Evolutionary conservation across 768 basidiomycete genomes (phyloP).

Genomic region (Amanita muscaria): DNA sequence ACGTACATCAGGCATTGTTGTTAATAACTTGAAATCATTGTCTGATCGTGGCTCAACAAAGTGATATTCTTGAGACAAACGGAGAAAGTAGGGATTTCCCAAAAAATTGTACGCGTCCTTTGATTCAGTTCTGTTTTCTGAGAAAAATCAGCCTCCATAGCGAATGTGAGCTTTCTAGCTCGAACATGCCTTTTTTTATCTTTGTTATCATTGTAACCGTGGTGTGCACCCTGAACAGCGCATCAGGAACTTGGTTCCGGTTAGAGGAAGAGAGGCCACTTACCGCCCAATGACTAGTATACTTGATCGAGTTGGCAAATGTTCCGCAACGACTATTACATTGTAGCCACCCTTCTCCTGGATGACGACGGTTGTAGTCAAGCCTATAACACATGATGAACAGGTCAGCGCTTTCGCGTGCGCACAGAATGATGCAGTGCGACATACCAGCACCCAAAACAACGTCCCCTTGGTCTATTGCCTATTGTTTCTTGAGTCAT

Average conservation of each 20-base stretch:
- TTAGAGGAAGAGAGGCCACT: slow-evolving; percentile 16
- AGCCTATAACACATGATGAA: slow-evolving; percentile 59
- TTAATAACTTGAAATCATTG: slow-evolving; percentile 34
- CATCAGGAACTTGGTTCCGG: not conserved
- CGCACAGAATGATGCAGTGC: not conserved
- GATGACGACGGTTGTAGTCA: slow-evolving; percentile 65
- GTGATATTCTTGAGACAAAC: slow-evolving; percentile 55
- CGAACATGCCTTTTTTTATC: slow-evolving; percentile 45
- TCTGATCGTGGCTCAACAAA: slow-evolving; percentile 32
- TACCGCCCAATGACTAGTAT: slow-evolving; percentile 81
- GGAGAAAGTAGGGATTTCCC: slow-evolving; percentile 69
- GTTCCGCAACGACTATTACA: slow-evolving; percentile 65
- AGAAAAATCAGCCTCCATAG: slow-evolving; percentile 1
- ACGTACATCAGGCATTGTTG: slow-evolving; percentile 48
- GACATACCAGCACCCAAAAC: slow-evolving; percentile 32
- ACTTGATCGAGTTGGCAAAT: slow-evolving; percentile 60
- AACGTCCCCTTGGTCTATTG: slow-evolving; percentile 16
- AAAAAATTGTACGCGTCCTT: slow-evolving; percentile 69
- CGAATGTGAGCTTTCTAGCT: too few species aligned
- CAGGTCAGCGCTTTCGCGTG: not conserved
- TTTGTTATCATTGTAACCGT: slow-evolving; percentile 50
- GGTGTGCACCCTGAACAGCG: slow-evolving; percentile 66
- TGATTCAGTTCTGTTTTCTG: slow-evolving; percentile 60
- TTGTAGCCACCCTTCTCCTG: slow-evolving; percentile 53
- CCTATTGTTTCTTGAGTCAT: not conserved